Base-by-base conservation (phyloP, 257 asterid genomes). In the Solanum pimpinellifolium region DNA sequence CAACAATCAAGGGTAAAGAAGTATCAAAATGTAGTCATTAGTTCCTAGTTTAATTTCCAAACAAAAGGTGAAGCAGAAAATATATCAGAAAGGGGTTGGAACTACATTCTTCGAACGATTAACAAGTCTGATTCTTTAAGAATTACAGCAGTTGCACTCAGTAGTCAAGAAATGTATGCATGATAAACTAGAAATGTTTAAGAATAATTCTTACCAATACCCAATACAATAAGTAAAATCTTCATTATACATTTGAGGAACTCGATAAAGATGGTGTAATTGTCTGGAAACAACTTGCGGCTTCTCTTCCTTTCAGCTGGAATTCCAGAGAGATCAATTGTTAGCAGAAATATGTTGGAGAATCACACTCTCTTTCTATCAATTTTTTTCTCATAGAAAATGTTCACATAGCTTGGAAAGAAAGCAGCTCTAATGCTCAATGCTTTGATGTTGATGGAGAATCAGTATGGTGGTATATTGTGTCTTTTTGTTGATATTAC, bases 161-260 rank as follows among this genome's bases (percentile, higher is more conserved):
- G 42, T 41, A 76, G 83, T 76, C 27, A 23, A 41, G 83, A 25
- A 25, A 77, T 44, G 62, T 77, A 44, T 77, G 65, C 65, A 25
- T 44, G 60, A 42, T 16, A 29, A 44, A 39, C 3, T 77, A 85
- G 68, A 47, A 68, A 35, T 77, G 81, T 16, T 29, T 9, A 25
- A 41, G 66, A n/a, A 41, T 13, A n/a, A 83, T 11, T 62, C 90
- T 88, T 83, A 90, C 91, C 89, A 20, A 83, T 83, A 46, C 90
- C 90, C 72, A 90, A 21, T 21, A 90, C 49, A 73, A 88, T 27
- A 68, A 90, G 72, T 31, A 83, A 7, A 46, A 90, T 33, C 89
- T 74, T 86, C 89, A 66, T 42, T 11, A 72, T 37, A 13, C 62
- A 68, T 80, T 90, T 86, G 75, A 86, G 39, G 27, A 86, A 29